Percentiles rank a stretch among this genome's conserved stretches.
Conservation (phyloP, 441 rosid species). For the Pelargonium australe region DNA sequence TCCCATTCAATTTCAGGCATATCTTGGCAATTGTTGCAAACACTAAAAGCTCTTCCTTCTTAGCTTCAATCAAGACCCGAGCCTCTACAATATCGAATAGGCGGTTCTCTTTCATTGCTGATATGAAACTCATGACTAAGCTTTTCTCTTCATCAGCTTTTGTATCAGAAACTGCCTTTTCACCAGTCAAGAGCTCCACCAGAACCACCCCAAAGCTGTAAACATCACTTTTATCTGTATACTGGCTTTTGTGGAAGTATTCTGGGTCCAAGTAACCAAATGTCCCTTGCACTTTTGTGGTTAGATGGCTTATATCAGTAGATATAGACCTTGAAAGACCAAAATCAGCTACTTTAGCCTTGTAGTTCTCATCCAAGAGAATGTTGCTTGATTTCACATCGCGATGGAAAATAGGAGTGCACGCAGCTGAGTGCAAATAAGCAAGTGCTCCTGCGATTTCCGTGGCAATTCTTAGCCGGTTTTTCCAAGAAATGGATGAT, state of each 20-base stretch:
- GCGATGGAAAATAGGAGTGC: constrained; percentile 16
- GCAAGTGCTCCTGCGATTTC: constrained; percentile 20
- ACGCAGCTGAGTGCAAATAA: constrained; percentile 17
- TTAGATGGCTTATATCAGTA: constrained; percentile 17
- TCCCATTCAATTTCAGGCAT: constrained; percentile 30
- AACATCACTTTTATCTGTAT: constrained; percentile 20
- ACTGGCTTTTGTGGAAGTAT: constrained; percentile 19
- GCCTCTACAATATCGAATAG: constrained; percentile 19
- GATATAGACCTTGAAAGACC: constrained; percentile 17
- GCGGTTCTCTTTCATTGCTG: constrained; percentile 18
- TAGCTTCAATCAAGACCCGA: constrained; percentile 21
- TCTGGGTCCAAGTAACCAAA: constrained; percentile 23
- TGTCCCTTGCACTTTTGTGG: constrained; percentile 22
- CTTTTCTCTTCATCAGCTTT: constrained; percentile 18
- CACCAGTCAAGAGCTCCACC: constrained; percentile 18
- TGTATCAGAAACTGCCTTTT: constrained; percentile 19
- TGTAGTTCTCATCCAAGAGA: constrained; percentile 18
- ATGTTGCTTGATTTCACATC: constrained; percentile 25
- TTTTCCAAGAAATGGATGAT: constrained; percentile 16
- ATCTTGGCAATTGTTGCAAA: constrained; percentile 28
- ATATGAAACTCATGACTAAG: constrained; percentile 13
- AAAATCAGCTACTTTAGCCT: constrained; percentile 16
- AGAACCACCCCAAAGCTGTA: constrained; percentile 14
- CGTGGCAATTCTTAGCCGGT: constrained; percentile 4
- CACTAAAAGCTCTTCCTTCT: constrained; percentile 25